phyloP scores from a whole-genome alignment of 768 basidiomycete species.

The Pholiota molesta region DNA sequence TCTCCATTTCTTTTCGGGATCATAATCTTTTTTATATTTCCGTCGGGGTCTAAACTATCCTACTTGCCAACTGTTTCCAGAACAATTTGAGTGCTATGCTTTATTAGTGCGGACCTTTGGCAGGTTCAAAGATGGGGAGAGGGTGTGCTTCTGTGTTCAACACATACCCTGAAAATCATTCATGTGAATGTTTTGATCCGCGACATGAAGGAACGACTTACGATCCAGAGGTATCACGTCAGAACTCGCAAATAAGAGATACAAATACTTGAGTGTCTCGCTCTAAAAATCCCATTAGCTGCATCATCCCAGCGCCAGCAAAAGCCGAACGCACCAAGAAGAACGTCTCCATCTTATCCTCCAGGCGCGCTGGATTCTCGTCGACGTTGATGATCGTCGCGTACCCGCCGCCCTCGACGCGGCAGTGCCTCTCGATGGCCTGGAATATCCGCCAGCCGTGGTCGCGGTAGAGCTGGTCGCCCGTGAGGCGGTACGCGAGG shows the following conservation, averaged over 20 bases:
- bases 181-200: neutral
- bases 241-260: slow-evolving; percentile 80
- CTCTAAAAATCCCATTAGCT: slow-evolving; percentile 46
- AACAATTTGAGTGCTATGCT: neutral
- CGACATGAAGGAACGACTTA: slow-evolving; percentile 40
- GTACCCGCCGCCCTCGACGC: slow-evolving; percentile 79
- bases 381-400: slow-evolving; percentile 87
- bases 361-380: slow-evolving; percentile 61
- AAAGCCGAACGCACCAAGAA: slow-evolving; percentile 63
- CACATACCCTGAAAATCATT: slow-evolving; percentile 62
- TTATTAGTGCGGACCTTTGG: slow-evolving; percentile 5
- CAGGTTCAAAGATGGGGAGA: slow-evolving; percentile 65
- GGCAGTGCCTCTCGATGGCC: slow-evolving; percentile 84
- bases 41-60: neutral
- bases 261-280: slow-evolving; percentile 91
- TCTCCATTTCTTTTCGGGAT: neutral
- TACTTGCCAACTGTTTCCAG: neutral
- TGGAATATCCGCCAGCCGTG: slow-evolving; percentile 90
- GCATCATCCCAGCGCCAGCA: neutral
- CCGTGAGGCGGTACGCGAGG: slow-evolving; percentile 88
- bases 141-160: slow-evolving; percentile 83
- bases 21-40: neutral
- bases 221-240: slow-evolving; percentile 72
- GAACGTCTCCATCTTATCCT: slow-evolving; percentile 97
- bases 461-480: slow-evolving; percentile 77